Conservation (phyloP, 768 basidiomycete genomes). For the Lactarius quietus region DNA sequence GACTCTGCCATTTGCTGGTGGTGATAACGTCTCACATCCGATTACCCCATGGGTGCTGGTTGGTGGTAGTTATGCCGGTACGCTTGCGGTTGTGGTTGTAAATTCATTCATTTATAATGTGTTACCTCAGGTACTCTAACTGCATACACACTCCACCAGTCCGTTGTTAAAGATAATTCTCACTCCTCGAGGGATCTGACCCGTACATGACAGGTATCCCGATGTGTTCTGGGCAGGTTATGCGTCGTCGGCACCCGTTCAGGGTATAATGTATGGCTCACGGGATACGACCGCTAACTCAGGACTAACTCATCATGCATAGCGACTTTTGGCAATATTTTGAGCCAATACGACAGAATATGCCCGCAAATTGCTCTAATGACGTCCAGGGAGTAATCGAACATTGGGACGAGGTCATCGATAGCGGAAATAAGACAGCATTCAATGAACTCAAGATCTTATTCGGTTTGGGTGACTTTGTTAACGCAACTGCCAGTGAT, state of each 20-base stretch:
- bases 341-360: constrained; percentile 62
- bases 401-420: neutral
- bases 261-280: neutral
- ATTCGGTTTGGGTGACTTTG: constrained; percentile 32
- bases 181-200: neutral
- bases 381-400: constrained; percentile 41
- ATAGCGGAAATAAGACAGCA: neutral
- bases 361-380: constrained; percentile 70
- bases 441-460: neutral
- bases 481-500: constrained; percentile 65
- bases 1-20: constrained; percentile 33
- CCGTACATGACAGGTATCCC: constrained; percentile 47
- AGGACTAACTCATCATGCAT: neutral
- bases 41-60: constrained; percentile 42
- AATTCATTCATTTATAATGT: constrained; percentile 10
- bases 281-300: neutral
- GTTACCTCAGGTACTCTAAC: constrained; percentile 32
- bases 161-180: neutral
- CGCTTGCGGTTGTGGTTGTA: neutral
- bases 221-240: constrained; percentile 59
- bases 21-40: constrained; percentile 55
- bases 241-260: constrained; percentile 35
- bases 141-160: constrained; percentile 70
- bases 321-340: constrained; percentile 45
- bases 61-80: constrained; percentile 43